A percentile compares a stretch with the other conserved stretches of the same genome.
These are phyloP conservation scores for Porodaedalea pini DNA, from an alignment of 1,284 basidiomycete genomes.

Conservation along the genomic window DNA sequence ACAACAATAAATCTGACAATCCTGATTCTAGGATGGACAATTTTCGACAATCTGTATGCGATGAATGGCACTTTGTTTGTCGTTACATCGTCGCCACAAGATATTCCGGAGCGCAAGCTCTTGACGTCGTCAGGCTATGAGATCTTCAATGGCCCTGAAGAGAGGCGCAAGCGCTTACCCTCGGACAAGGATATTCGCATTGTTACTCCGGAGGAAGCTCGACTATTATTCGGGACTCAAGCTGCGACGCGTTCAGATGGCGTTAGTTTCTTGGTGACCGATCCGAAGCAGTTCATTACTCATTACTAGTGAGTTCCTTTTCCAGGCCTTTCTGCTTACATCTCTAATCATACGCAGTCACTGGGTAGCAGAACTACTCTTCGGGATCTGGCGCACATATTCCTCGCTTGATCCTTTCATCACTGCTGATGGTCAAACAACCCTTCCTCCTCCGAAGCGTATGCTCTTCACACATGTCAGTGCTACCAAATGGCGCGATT, in stretches of 20 bases:
- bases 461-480: constrained; percentile 75
- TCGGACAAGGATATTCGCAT: constrained; percentile 76
- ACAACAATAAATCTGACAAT: not conserved
- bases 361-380: constrained; percentile 84
- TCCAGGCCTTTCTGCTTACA: not conserved
- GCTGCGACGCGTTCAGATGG: constrained; percentile 9
- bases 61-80: constrained; percentile 75
- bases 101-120: constrained; percentile 48
- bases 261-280: constrained; percentile 69
- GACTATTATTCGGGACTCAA: constrained; percentile 56
- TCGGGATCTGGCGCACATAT: constrained; percentile 86
- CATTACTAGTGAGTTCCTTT: constrained; percentile 53
- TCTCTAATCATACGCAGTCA: constrained; percentile 34
- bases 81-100: constrained; percentile 54
- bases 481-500: constrained; percentile 81
- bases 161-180: constrained; percentile 50
- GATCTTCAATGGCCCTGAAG: constrained; percentile 37
- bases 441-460: constrained; percentile 67
- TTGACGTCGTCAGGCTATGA: constrained; percentile 55
- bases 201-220: constrained; percentile 66
- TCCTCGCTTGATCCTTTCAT: constrained; percentile 74
- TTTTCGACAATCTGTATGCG: constrained; percentile 75
- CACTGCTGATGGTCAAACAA: constrained; percentile 56
- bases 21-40: constrained; percentile 53
- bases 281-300: constrained; percentile 77